Conservation (phyloP, 306 rosid genomes). For the Medicago arabica region DNA sequence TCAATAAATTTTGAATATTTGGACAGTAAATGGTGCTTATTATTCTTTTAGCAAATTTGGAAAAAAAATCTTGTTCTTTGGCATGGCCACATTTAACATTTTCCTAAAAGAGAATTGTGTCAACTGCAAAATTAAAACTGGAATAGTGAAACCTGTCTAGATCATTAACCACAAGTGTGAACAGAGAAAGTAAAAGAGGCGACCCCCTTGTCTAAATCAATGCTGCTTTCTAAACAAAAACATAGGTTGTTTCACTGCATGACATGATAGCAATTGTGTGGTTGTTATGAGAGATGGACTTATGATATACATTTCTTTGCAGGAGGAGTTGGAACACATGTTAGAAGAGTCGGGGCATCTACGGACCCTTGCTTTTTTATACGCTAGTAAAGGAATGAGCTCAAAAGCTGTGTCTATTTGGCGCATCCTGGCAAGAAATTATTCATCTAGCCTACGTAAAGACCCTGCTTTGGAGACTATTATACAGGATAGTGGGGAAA, state of each 20-base stretch:
- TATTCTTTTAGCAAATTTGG: conserved; percentile 18
- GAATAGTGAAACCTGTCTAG: conserved; percentile 26
- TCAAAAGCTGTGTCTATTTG: conserved; percentile 88
- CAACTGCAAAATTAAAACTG: conserved; percentile 28
- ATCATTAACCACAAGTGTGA: conserved; percentile 5
- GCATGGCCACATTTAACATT: conserved; percentile 21
- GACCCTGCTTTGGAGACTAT: conserved; percentile 58
- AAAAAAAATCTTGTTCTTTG: neutral
- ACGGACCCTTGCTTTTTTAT: conserved; percentile 93
- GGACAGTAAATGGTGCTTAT: neutral
- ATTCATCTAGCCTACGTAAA: conserved; percentile 81
- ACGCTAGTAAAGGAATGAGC: conserved; percentile 93
- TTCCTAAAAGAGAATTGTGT: conserved; percentile 23
- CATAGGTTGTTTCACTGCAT: conserved; percentile 49
- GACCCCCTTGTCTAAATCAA: conserved; percentile 24
- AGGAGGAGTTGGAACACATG: conserved; percentile 96
- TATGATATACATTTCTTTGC: conserved; percentile 63
- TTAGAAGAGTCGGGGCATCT: conserved; percentile 90
- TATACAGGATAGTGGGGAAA: conserved; percentile 43
- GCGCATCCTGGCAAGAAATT: conserved; percentile 89
- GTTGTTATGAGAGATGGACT: conserved; percentile 60
- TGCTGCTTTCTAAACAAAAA: neutral
- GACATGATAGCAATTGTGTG: conserved; percentile 53
- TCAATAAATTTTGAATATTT: conserved; percentile 19
- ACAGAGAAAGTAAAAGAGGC: conserved; percentile 9